Percentiles rank a stretch among this genome's conserved stretches.
phyloP scores from a whole-genome alignment of 73 alveolate genomes.

The Paramecium pentaurelia region DNA sequence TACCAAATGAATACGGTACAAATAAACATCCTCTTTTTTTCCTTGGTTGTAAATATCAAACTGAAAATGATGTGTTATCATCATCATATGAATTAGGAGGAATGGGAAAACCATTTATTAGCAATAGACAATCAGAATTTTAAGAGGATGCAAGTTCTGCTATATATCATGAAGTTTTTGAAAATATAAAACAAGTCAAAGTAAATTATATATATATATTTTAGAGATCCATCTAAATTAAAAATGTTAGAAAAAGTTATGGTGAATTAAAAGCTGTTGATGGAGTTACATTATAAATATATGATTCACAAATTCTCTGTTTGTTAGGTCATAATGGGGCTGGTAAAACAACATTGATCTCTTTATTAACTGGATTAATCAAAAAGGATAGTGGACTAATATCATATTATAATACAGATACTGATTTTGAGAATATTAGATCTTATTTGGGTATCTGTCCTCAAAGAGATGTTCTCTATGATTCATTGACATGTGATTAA shows the following conservation, averaged over 20 bases:
- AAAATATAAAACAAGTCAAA: background rate
- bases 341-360: slow-evolving; percentile 65
- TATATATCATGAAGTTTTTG: slow-evolving; percentile 6
- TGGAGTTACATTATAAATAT: background rate
- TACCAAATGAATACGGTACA: slow-evolving; percentile 58
- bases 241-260: background rate
- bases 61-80: background rate
- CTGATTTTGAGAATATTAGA: slow-evolving; percentile 17
- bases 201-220: background rate
- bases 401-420: background rate
- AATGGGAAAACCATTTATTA: background rate
- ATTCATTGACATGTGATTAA: slow-evolving; percentile 64
- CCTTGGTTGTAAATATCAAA: background rate
- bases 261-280: slow-evolving; percentile 51
- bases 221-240: background rate
- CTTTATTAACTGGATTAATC: slow-evolving; percentile 57
- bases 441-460: slow-evolving; percentile 67
- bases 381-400: slow-evolving; percentile 20
- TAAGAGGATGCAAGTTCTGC: slow-evolving; percentile 30
- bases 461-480: slow-evolving; percentile 62
- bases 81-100: background rate
- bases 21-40: slow-evolving; percentile 50
- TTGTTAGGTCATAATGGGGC: slow-evolving; percentile 70
- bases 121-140: background rate
- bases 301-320: slow-evolving; percentile 26